Base-by-base conservation (phyloP, 2,329 filamentous ascomycete genomes). In the Berkeleyomyces rouxiae region DNA sequence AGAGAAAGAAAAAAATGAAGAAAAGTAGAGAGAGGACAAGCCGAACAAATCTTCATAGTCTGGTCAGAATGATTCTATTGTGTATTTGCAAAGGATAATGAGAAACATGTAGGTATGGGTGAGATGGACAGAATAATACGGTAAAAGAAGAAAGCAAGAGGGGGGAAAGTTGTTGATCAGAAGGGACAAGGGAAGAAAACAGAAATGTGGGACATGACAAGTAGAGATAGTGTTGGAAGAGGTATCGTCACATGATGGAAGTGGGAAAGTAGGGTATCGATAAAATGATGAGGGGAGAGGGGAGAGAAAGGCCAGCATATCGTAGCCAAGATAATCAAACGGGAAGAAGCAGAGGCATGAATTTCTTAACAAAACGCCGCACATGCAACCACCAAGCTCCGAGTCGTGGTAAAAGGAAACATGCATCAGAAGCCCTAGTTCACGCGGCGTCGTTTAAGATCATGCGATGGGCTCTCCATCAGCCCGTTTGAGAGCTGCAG, bases 371-470 rank as follows among this genome's bases (percentile, higher is more conserved):
- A 42, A 44, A 39, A 39, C 59, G 11, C 10, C 57, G 42, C 7
- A 37, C 13, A 58, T 47, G 31, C 13, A 13, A 11, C 51, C 31
- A 49, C 46, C n/a, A 39, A n/a, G 39, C 33, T n/a, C 33, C 7
- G 33, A 3, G 7, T 10, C 9, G 6, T 16, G 60, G 42, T 42
- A 39, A 49, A 46, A 44, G 31, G 3, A 60, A 61, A 40, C 36
- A 36, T 39, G 51, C 33, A 31, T 55, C 51, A 55, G 51, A 55
- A 55, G 33, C 33, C 33, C 51, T 61, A 59, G 40, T 63, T 62
- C 51, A 66, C 58, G 23, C 59, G 44, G 36, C 63, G 47, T 42
- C 61, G 63, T 40, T 62, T 61, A 43, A 58, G 31, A 61, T 64
- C 65, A 61, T 60, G 64, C 36, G 57, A 36, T 10, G 47, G 23